phyloP scores from a whole-genome alignment of 352 stramenopile genomes.

The Pythium phragmitis region DNA sequence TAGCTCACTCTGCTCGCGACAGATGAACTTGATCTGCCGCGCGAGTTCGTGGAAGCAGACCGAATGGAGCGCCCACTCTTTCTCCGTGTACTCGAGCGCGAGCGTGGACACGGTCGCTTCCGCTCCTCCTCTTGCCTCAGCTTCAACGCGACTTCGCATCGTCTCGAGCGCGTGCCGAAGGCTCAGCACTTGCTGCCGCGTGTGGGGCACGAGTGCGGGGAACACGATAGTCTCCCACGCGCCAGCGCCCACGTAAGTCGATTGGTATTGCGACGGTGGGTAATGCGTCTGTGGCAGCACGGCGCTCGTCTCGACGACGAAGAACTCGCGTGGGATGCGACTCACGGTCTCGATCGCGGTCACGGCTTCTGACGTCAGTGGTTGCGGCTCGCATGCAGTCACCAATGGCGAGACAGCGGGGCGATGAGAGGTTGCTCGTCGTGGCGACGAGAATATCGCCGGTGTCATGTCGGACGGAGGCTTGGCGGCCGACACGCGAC shows the following conservation, averaged over 20 bases:
- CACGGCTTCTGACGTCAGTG: neutral
- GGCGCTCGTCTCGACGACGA: conserved; percentile 69
- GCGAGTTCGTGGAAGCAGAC: conserved; percentile 75
- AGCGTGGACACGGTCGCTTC: neutral
- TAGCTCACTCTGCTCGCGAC: conserved; percentile 73
- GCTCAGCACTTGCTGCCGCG: conserved; percentile 67
- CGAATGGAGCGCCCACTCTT: conserved; percentile 66
- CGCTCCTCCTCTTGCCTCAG: neutral
- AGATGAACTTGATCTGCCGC: conserved; percentile 75
- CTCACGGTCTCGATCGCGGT: conserved; percentile 26
- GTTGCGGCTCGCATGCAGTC: neutral
- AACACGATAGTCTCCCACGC: conserved; percentile 79
- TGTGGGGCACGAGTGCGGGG: conserved; percentile 58
- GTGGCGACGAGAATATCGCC: conserved; percentile 6
- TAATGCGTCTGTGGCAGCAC: conserved; percentile 54
- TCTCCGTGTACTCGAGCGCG: conserved; percentile 45
- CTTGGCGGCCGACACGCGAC: conserved; percentile 14
- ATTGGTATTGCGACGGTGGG: conserved; percentile 58
- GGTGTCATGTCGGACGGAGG: neutral
- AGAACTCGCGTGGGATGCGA: conserved; percentile 72
- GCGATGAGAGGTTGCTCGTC: conserved; percentile 6
- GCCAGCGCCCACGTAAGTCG: conserved; percentile 36
- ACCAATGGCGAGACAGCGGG: neutral
- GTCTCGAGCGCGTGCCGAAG: conserved; percentile 60
- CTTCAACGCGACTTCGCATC: conserved; percentile 33